Evolutionary conservation across 2,329 filamentous ascomycete genomes (phyloP), one percentile per base, ranked within the genome.

Genomic region (Chrysosporium queenslandicum): DNA sequence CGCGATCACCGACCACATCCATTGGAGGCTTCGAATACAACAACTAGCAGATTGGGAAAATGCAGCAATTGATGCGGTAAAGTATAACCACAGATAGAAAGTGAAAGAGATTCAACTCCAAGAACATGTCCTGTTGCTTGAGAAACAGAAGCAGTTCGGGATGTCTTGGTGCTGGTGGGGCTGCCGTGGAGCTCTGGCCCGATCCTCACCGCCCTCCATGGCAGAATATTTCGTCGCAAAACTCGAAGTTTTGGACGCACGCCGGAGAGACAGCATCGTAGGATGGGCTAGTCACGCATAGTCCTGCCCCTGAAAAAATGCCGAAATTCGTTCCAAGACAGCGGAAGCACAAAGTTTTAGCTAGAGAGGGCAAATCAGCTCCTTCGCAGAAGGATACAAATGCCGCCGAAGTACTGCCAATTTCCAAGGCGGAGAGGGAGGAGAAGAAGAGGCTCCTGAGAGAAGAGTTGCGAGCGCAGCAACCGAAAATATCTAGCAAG

Each of bases 401-500:
- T 67, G 66, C 63, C 56, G 51, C 61, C 50, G 64, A 74, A 59
- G 61, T 71, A 58, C 54, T 64, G 57, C 66, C 78, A 11, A 61
- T 68, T 23, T 72, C 75, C 46, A 75, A 78, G 61, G 64, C 67
- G 37, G 77, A 80, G 62, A 74, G 73, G 59, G 76, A 80, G 53
- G 74, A 74, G 53, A 73, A 72, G 59, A 75, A 75, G 58, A 66
- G 68, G 43, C 70, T 71, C 52, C 62, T 83, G 53, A 73, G 74
- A 57, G 75, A 76, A 41, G 75, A 82, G 60, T 60, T 83, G 54
- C 71, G 71, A 55, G 70, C 75, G 32, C 71, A 76, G 45, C 72
- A 79, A 57, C 69, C 75, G 2, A 78, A 78, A 58, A 75, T 83
- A 53, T 80, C 77, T 1, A 69, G 73, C 18, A 85, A 85, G 67